Conservation (phyloP, 768 basidiomycete genomes). For the Cystofilobasidium capitatum region DNA sequence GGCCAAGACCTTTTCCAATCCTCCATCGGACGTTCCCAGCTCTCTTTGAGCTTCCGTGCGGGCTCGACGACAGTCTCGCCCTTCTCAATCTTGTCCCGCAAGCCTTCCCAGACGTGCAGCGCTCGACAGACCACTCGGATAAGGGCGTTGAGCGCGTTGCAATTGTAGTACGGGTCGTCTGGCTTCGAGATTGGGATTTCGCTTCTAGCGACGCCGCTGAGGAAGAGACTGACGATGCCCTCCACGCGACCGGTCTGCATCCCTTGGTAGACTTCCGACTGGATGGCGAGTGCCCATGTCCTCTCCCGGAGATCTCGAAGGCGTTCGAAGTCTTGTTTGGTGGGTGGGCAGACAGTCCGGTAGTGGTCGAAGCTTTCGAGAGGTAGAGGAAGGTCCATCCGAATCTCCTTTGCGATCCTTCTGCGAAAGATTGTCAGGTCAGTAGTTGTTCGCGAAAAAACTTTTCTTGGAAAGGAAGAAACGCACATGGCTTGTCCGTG, state of each 20-base stretch:
- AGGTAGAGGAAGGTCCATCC: not conserved
- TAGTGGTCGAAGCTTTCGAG: not conserved
- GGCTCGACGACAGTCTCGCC: not conserved
- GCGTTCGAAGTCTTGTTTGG: not conserved
- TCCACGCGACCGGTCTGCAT: constrained; percentile 1
- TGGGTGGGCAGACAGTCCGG: not conserved
- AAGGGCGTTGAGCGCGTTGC: not conserved
- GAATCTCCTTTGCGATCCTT: not conserved
- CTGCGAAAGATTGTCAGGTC: not conserved
- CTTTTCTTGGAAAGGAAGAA: not conserved
- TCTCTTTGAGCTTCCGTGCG: not conserved
- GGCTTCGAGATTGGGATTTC: not conserved
- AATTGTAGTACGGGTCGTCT: not conserved
- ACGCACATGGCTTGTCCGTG: not conserved
- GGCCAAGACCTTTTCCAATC: not conserved
- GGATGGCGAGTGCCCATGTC: not conserved
- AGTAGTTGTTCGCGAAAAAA: not conserved
- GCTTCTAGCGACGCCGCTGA: not conserved
- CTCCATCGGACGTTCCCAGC: not conserved
- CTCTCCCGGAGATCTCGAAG: not conserved
- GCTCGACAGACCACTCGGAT: not conserved
- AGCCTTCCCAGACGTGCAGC: not conserved
- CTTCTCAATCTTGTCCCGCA: not conserved
- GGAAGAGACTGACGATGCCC: not conserved
- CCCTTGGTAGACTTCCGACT: not conserved